A percentile compares a stretch with the other conserved stretches of the same genome.
phyloP scores from a whole-genome alignment of 768 basidiomycete genomes.

The Russula lepida region DNA sequence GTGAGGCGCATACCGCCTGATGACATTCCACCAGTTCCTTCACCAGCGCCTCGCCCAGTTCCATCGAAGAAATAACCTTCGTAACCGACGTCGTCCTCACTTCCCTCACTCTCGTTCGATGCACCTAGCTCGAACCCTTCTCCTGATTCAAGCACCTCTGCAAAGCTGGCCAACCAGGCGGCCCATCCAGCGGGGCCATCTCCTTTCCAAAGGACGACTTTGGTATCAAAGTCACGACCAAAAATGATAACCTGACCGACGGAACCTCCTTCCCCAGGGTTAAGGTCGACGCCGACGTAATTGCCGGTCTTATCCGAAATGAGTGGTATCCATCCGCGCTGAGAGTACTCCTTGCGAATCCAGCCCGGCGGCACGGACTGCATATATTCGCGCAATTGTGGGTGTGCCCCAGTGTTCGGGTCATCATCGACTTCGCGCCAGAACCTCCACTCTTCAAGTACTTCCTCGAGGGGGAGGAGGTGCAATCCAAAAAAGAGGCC shows the following conservation, averaged over 20 bases:
- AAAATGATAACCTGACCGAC: constrained; percentile 95
- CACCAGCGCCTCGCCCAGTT: constrained; percentile 65
- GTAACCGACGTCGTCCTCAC: constrained; percentile 81
- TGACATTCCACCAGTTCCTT: constrained; percentile 69
- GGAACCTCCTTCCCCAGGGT: constrained; percentile 66
- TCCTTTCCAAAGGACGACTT: constrained; percentile 89
- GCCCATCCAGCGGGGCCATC: constrained; percentile 93
- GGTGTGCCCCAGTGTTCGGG: constrained; percentile 75
- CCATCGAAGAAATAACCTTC: constrained; percentile 83
- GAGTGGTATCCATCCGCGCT: constrained; percentile 94
- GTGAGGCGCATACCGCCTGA: constrained; percentile 59
- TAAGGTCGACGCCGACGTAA: constrained; percentile 93
- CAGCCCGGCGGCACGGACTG: constrained; percentile 82
- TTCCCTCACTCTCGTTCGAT: constrained; percentile 48
- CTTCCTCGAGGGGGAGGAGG: constrained; percentile 87
- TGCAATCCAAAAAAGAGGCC: constrained; percentile 95
- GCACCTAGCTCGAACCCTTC: constrained; percentile 79
- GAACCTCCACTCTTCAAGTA: constrained; percentile 91
- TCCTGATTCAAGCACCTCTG: constrained; percentile 84
- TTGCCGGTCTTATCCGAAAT: constrained; percentile 91
- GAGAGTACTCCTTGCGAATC: constrained; percentile 85
- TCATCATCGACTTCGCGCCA: constrained; percentile 94
- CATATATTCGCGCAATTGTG: constrained; percentile 66
- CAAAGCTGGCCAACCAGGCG: constrained; percentile 84
- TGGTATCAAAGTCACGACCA: constrained; percentile 97